Base-by-base conservation (phyloP, 2,329 filamentous ascomycete species). In the Waltergamsia citrina region DNA sequence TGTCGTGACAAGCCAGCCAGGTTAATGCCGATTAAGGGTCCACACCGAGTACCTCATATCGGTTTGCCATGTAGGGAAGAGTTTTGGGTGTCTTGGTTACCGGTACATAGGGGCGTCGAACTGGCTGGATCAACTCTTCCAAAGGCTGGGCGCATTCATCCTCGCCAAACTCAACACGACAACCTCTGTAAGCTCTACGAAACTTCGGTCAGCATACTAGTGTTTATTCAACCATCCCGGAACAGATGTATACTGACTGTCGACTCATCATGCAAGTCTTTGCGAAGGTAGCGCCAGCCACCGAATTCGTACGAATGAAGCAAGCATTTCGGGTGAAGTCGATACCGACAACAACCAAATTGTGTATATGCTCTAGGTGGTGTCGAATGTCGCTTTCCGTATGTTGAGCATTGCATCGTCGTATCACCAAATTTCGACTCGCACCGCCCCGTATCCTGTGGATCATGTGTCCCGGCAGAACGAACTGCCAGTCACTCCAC, bases 311-410 rank as follows among this genome's bases (percentile, higher is more conserved):
- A 36, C 73, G 78, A 42, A 93, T 75, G 52, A 74, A 74, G 38
- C 72, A 81, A 52, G 77, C 72, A 4, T 66, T 65, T 14, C 66
- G 61, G 3, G 58, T 54, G 52, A 83, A 80, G 7, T 59, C 56
- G 29, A 92, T 59, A 28, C 71, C 71, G 46, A 92, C 65, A 9
- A 93, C 71, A 16, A 80, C 63, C 2, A 93, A 66, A 41, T 85
- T 84, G 60, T 90, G 78, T 39, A 93, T 90, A 51, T 93, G 85
- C 17, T 87, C 80, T 24, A 92, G 66, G 45, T 93, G 82, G 5
- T 78, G 69, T 9, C 81, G 75, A 41, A 93, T 75, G 12, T 59
- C 57, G 7, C 71, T 59, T 43, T 78, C 78, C 0, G 77, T 85
- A 43, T 83, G 61, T 34, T 60, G 68, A 34, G 60, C 60, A 44